phyloP scores from a whole-genome alignment of 148 eudicot genomes.

The Gaultheria prostrata region DNA sequence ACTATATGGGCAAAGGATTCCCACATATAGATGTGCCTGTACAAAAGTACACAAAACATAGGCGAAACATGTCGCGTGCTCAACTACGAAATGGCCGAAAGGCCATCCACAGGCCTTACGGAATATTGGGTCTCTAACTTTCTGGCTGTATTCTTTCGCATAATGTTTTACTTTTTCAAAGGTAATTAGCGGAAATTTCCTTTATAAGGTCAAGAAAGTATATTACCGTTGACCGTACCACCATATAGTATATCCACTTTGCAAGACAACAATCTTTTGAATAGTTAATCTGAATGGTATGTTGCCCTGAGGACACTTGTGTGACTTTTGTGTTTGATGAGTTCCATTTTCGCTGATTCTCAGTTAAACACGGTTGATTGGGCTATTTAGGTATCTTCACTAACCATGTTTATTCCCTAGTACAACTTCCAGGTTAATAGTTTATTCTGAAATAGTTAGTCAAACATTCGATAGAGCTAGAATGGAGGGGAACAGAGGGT shows the following conservation, averaged over 20 bases:
- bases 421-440: neutral
- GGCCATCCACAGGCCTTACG: neutral
- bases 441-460: neutral
- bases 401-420: conserved; percentile 8
- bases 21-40: neutral
- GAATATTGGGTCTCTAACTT: neutral
- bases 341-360: too few species aligned
- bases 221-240: too few species aligned
- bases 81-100: neutral
- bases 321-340: neutral
- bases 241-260: neutral
- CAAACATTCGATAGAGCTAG: neutral
- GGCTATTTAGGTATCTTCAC: neutral
- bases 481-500: neutral
- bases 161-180: neutral
- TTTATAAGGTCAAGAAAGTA: too few species aligned
- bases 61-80: neutral
- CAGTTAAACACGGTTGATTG: neutral
- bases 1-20: neutral
- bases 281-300: neutral
- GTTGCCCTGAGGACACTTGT: neutral
- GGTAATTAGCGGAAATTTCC: neutral
- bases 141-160: neutral
- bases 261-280: neutral
- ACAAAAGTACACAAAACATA: neutral